Evolutionary conservation across 805 yeast species (phyloP).

Genomic region (Middelhovenomyces tepae): DNA sequence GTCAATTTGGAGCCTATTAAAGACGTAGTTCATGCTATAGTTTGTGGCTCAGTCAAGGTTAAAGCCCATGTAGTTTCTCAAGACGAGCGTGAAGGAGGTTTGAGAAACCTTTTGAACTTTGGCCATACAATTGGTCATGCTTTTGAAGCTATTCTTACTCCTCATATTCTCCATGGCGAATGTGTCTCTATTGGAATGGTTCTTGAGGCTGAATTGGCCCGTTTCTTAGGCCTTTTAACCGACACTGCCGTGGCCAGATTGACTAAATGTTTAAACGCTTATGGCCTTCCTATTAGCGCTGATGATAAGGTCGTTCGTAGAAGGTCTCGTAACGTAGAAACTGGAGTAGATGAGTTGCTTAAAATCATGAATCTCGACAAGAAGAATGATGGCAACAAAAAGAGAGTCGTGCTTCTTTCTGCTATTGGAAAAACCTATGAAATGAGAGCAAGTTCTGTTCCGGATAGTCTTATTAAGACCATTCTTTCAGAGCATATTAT

Average conservation of each 20-base stretch:
- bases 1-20: slow-evolving; percentile 63
- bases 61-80: slow-evolving; percentile 90
- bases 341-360: slow-evolving; percentile 69
- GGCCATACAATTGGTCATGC: slow-evolving; percentile 99
- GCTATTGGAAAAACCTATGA: slow-evolving; percentile 86
- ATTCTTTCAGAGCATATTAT: slow-evolving; percentile 73
- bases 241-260: slow-evolving; percentile 93
- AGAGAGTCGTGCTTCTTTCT: slow-evolving; percentile 76
- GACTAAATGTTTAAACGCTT: slow-evolving; percentile 71
- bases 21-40: slow-evolving; percentile 70
- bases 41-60: slow-evolving; percentile 75
- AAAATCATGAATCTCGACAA: slow-evolving; percentile 91
- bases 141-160: slow-evolving; percentile 93
- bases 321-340: slow-evolving; percentile 57
- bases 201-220: slow-evolving; percentile 88
- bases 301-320: slow-evolving; percentile 64
- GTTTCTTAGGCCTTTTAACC: slow-evolving; percentile 79
- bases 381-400: slow-evolving; percentile 88
- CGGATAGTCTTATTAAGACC: slow-evolving; percentile 71
- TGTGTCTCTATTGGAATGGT: slow-evolving; percentile 98
- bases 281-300: slow-evolving; percentile 74
- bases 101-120: slow-evolving; percentile 84
- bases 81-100: slow-evolving; percentile 93
- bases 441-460: slow-evolving; percentile 73
- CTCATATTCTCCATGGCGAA: slow-evolving; percentile 94